Conservation (phyloP, 2,329 filamentous ascomycete genomes). For the Colletotrichum nymphaeae region DNA sequence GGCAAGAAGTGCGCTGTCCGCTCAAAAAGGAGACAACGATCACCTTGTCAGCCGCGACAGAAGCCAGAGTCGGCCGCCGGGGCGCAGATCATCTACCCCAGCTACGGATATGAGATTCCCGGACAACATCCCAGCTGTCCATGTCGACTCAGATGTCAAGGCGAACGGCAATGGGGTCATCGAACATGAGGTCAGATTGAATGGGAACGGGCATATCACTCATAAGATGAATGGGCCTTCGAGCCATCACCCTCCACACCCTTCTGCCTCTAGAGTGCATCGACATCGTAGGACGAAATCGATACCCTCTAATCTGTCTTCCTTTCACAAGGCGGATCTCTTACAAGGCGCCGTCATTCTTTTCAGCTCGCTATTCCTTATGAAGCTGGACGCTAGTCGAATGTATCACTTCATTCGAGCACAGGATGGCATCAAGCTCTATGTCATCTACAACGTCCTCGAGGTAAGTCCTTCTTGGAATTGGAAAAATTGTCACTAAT, state of each 20-base stretch:
- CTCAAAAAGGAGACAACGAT: constrained; percentile 13
- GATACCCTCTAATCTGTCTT: constrained; percentile 83
- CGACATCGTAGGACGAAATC: constrained; percentile 83
- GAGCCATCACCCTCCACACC: constrained; percentile 35
- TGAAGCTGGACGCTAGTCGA: constrained; percentile 92
- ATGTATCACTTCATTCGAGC: constrained; percentile 99
- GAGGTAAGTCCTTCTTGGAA: constrained; percentile 64
- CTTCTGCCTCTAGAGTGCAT: constrained; percentile 43
- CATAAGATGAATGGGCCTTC: constrained; percentile 23
- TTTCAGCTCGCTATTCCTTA: constrained; percentile 84
- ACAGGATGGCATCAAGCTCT: constrained; percentile 96
- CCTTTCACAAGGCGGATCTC: constrained; percentile 94
- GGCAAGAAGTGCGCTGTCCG: not conserved
- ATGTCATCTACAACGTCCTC: constrained; percentile 98
- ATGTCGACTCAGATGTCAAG: constrained; percentile 18
- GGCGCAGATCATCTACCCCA: not conserved
- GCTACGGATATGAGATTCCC: not conserved
- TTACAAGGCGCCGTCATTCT: constrained; percentile 91
- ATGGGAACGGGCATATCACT: constrained; percentile 25
- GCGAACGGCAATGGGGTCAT: constrained; percentile 42
- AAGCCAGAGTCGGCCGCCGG: constrained; percentile 16
- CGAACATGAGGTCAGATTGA: constrained; percentile 21
- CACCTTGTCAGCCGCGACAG: constrained; percentile 22
- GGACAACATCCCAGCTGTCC: not conserved
- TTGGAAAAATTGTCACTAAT: not conserved